phyloP scores from a whole-genome alignment of 192 early-diverging fungal genomes.

The Coemansia sp. region DNA sequence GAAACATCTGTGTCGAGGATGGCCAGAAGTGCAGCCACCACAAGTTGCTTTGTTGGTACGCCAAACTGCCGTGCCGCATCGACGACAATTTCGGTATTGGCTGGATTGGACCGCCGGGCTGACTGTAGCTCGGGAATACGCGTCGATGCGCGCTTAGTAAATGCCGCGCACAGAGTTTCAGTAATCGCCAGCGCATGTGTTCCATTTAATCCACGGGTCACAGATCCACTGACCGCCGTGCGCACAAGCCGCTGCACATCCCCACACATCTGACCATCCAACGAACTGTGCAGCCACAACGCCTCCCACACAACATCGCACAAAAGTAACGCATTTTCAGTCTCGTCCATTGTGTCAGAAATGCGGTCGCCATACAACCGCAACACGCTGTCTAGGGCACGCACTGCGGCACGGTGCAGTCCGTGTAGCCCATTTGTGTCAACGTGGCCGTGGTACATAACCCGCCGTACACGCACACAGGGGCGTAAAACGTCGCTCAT shows the following conservation, averaged over 20 bases:
- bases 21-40: slow-evolving; percentile 17
- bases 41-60: slow-evolving; percentile 12
- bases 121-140: slow-evolving; percentile 2
- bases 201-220: neutral
- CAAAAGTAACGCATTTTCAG: neutral
- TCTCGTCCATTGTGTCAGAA: neutral
- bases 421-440: neutral
- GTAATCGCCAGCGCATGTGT: slow-evolving; percentile 10
- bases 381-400: slow-evolving; percentile 33
- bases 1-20: slow-evolving; percentile 19
- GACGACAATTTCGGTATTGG: neutral
- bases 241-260: slow-evolving; percentile 31
- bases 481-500: slow-evolving; percentile 29
- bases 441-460: slow-evolving; percentile 12
- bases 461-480: slow-evolving; percentile 16
- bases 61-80: slow-evolving; percentile 16
- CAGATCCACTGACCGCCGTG: slow-evolving; percentile 13
- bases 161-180: slow-evolving; percentile 26
- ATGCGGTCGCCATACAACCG: slow-evolving; percentile 33
- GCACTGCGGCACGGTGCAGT: slow-evolving; percentile 33
- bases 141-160: slow-evolving; percentile 22
- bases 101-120: neutral
- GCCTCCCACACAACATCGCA: slow-evolving; percentile 48
- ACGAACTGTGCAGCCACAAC: slow-evolving; percentile 24
- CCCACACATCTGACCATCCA: neutral